Base-by-base conservation (phyloP, 2,329 filamentous ascomycete species). In the Aspergillus japonicus region DNA sequence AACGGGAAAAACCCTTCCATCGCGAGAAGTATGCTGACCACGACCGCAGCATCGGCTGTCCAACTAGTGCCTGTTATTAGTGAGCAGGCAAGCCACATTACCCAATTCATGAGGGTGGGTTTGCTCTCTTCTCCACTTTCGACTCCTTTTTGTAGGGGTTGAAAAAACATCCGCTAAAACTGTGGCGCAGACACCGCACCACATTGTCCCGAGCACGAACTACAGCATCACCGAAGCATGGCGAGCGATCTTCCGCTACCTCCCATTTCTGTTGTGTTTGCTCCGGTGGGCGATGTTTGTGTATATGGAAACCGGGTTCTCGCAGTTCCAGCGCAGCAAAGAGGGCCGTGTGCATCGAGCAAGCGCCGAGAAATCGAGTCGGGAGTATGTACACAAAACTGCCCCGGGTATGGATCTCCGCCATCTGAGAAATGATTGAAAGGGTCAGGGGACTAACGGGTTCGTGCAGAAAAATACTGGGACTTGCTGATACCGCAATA, bases 401-500 rank as follows among this genome's bases (percentile, higher is more conserved):
- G 50, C 58, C 3, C 58, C 58, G 33, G 54, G 58, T 57, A 57
- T 29, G 14, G 23, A 19, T 21, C 33, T 39, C 31, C 21, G 23
- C 10, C 48, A 26, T 12, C n/a, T 4, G 19, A 5, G 23, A 12
- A 31, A 14, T n/a, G 11, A 14, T 7, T 23, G 21, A 1, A 48
- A 10, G 10, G 3, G 12, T 4, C 8, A 14, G 24, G 26, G 26
- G 26, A 29, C 50, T 49, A 31, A 54, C 26, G 35, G n/a, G 16
- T 33, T 2, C 12, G 2, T 2, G 19, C 35, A 62, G 64, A 60
- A 48, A 24, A 55, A 57, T 67, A 66, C 44, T 68, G 66, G 66
- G 33, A 61, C 11, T 47, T 66, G 0, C 48, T 68, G 2, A 60
- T 62, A 8, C 66, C 64, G 11, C 62, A 24, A 33, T 66, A 64